Conservation (phyloP, 1,139 yeast genomes). For the Suhomyces atakaporum region DNA sequence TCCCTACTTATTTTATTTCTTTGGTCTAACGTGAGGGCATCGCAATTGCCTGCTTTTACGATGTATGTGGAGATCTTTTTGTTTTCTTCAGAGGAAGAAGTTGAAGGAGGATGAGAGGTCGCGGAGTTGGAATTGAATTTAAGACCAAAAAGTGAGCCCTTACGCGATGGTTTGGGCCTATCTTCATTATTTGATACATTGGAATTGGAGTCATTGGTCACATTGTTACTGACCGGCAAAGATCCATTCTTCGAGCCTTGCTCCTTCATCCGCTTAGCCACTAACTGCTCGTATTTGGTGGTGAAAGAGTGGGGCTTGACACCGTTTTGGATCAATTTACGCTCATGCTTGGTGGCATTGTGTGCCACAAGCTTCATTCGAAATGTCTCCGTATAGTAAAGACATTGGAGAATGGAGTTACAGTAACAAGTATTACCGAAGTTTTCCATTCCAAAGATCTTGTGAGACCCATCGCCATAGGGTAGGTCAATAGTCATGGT, state of each 20-base stretch:
- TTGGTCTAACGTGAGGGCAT: slow-evolving; percentile 39
- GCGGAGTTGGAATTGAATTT: slow-evolving; percentile 32
- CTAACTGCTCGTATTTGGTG: slow-evolving; percentile 44
- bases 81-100: slow-evolving; percentile 12
- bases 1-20: slow-evolving; percentile 31
- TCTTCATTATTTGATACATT: slow-evolving; percentile 19
- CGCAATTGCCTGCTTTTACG: slow-evolving; percentile 36
- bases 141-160: slow-evolving; percentile 45
- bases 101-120: no score
- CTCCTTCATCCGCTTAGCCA: slow-evolving; percentile 40
- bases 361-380: slow-evolving; percentile 54
- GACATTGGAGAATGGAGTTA: slow-evolving; percentile 86
- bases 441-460: slow-evolving; percentile 92
- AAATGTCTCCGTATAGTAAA: slow-evolving; percentile 72
- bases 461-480: slow-evolving; percentile 64
- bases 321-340: slow-evolving; percentile 45
- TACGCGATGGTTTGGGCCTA: slow-evolving; percentile 33
- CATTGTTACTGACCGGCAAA: not conserved
- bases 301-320: slow-evolving; percentile 49
- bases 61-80: slow-evolving; percentile 22
- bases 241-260: slow-evolving; percentile 23
- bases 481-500: slow-evolving; percentile 10
- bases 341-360: slow-evolving; percentile 35
- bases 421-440: slow-evolving; percentile 96
- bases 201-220: slow-evolving; percentile 6